Conservation (phyloP, 257 asterid genomes). For the Mitragyna speciosa region DNA sequence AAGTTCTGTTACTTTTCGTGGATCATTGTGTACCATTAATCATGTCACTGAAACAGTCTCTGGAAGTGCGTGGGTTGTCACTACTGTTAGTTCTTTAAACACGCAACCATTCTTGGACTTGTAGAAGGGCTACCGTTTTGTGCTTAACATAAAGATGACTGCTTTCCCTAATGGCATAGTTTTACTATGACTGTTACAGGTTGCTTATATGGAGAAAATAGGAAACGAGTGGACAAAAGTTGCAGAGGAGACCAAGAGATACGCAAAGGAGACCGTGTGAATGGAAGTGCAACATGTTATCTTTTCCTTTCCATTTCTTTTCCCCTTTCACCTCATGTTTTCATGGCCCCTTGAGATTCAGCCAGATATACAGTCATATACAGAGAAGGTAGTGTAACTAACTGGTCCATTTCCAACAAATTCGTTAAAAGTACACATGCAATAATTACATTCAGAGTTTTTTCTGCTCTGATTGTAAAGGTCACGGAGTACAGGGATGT, state of each 20-base stretch:
- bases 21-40: background rate
- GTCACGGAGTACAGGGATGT: too few relatives aligned
- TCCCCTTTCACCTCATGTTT: background rate
- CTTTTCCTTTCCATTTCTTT: conserved; percentile 13
- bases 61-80: background rate
- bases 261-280: conserved; percentile 47
- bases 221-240: conserved; percentile 81
- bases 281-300: conserved; percentile 27
- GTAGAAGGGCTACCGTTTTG: background rate
- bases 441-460: conserved; percentile 4
- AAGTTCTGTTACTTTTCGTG: background rate
- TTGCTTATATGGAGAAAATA: conserved; percentile 64
- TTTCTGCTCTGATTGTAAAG: background rate
- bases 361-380: conserved; percentile 5
- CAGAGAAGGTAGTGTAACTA: background rate
- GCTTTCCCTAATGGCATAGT: conserved; percentile 1
- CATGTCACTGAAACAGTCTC: background rate
- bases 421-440: conserved; percentile 13
- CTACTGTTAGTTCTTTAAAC: background rate
- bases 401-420: background rate
- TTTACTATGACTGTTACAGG: conserved; percentile 47
- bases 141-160: background rate
- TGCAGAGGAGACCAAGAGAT: conserved; percentile 72
- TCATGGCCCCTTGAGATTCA: background rate
- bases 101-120: background rate